These are phyloP conservation scores for Stachybotrys echinatus DNA, from an alignment of 2,329 filamentous ascomycete genomes.

Conservation along the genomic window DNA sequence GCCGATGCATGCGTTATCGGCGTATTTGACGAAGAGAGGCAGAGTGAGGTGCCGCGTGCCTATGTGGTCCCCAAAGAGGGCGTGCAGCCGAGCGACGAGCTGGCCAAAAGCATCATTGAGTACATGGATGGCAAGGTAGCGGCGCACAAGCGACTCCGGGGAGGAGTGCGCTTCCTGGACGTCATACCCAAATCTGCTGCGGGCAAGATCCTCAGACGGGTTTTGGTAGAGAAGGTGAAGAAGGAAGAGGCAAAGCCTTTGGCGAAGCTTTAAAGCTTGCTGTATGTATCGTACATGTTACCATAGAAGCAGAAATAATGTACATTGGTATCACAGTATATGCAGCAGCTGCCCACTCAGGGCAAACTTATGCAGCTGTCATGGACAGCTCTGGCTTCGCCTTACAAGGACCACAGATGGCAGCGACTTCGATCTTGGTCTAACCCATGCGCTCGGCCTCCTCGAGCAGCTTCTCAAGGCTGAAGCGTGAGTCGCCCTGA, in stretches of 20 bases:
- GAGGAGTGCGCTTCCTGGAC: conserved; percentile 64
- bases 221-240: conserved; percentile 41
- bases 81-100: conserved; percentile 23
- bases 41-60: conserved; percentile 61
- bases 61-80: conserved; percentile 32
- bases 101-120: conserved; percentile 26
- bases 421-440: conserved; percentile 4
- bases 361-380: background rate
- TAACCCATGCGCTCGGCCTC: conserved; percentile 77
- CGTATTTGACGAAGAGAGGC: conserved; percentile 49
- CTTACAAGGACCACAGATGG: background rate
- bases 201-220: conserved; percentile 42
- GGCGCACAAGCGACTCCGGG: conserved; percentile 62
- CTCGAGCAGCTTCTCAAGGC: conserved; percentile 77
- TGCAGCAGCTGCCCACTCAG: background rate
- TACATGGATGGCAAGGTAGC: conserved; percentile 54
- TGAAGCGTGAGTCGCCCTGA: conserved; percentile 71
- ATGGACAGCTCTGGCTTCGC: background rate
- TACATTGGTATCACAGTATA: background rate
- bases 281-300: conserved; percentile 3
- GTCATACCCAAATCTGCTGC: conserved; percentile 64
- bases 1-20: conserved; percentile 62
- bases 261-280: conserved; percentile 28
- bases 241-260: conserved; percentile 23
- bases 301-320: background rate